Evolutionary conservation across 805 yeast species (phyloP).

Genomic region (Saccharomyces jurei): DNA sequence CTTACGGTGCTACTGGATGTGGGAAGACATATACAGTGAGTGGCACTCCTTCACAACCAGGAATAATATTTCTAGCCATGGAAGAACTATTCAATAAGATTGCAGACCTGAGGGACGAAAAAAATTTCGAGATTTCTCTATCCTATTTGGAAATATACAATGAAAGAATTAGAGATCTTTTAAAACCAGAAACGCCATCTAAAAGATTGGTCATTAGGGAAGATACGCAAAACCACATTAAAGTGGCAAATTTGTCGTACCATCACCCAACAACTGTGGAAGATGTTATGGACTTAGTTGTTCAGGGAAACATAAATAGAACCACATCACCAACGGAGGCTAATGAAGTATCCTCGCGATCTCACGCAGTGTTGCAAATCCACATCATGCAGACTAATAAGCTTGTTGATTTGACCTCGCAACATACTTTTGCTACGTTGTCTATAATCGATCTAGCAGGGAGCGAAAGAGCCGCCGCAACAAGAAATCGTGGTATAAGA

Average conservation of each 20-base stretch:
- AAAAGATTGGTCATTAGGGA: slow-evolving; percentile 59
- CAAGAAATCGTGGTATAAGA: slow-evolving; percentile 74
- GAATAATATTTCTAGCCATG: slow-evolving; percentile 72
- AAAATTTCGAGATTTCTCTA: slow-evolving; percentile 50
- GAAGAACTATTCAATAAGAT: slow-evolving; percentile 61
- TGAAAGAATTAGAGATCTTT: slow-evolving; percentile 75
- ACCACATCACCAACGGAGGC: slow-evolving; percentile 87
- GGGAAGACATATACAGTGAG: slow-evolving; percentile 92
- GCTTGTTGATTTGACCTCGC: slow-evolving; percentile 55
- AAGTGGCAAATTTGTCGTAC: slow-evolving; percentile 62
- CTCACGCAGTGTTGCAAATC: slow-evolving; percentile 88
- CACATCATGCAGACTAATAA: slow-evolving; percentile 50
- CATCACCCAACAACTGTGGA: slow-evolving; percentile 56
- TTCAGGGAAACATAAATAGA: slow-evolving; percentile 64
- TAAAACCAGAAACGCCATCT: slow-evolving; percentile 45
- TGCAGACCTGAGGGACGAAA: slow-evolving; percentile 46
- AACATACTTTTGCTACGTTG: slow-evolving; percentile 69
- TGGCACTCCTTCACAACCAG: slow-evolving; percentile 68
- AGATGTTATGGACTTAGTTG: slow-evolving; percentile 71
- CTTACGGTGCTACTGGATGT: slow-evolving; percentile 96
- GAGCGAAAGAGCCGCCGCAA: slow-evolving; percentile 87
- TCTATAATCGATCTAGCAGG: slow-evolving; percentile 92
- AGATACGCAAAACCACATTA: slow-evolving; percentile 50
- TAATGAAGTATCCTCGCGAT: slow-evolving; percentile 80
- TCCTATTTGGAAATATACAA: slow-evolving; percentile 86